These are phyloP conservation scores for Russula sp. DNA, from an alignment of 768 basidiomycete genomes.

Conservation along the genomic window DNA sequence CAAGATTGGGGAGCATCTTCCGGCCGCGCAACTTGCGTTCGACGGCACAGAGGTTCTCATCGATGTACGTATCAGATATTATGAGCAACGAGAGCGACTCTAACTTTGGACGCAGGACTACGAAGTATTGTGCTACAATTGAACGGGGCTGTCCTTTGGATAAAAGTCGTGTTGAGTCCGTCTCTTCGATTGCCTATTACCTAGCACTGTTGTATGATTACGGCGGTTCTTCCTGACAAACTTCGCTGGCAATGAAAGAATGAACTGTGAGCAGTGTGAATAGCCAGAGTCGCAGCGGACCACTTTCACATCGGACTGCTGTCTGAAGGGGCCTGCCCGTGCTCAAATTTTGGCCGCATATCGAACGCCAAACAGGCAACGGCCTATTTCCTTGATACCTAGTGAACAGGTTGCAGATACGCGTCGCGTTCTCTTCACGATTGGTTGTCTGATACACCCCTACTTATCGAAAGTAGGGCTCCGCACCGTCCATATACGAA, in stretches of 20 bases:
- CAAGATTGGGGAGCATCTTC: constrained; percentile 51
- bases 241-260: not conserved
- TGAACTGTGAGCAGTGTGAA: not conserved
- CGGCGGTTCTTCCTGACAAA: not conserved
- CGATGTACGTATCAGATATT: constrained; percentile 34
- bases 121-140: constrained; percentile 36
- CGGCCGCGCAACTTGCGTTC: constrained; percentile 49
- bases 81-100: not conserved
- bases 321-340: too few species aligned
- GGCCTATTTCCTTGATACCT: too few species aligned
- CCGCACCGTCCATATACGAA: too few species aligned
- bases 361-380: too few species aligned
- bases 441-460: too few species aligned
- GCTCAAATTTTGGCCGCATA: too few species aligned
- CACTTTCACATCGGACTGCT: too few species aligned
- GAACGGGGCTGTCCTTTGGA: not conserved
- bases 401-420: too few species aligned
- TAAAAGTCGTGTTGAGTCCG: not conserved
- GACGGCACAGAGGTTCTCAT: constrained; percentile 46
- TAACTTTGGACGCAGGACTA: constrained; percentile 32
- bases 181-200: not conserved
- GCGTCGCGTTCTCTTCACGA: too few species aligned
- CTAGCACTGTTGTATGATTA: not conserved
- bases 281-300: not conserved
- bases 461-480: too few species aligned